phyloP scores from a whole-genome alignment of 495 filamentous ascomycete species.

The Umbilicaria muhlenbergii region DNA sequence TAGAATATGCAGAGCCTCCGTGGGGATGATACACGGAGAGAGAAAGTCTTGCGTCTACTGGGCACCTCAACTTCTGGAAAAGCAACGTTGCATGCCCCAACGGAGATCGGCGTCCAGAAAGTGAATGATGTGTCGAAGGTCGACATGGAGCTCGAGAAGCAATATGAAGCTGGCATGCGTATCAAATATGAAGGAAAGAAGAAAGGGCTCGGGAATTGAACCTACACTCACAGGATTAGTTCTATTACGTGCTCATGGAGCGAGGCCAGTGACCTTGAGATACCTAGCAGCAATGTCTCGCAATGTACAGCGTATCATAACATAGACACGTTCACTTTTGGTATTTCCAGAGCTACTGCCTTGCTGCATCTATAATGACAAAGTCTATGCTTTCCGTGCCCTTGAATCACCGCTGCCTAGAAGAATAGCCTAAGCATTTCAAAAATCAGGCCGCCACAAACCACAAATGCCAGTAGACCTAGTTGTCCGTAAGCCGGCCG shows the following conservation, averaged over 20 bases:
- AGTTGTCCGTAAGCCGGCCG: background rate
- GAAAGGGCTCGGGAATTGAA: constrained; percentile 37
- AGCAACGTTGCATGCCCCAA: constrained; percentile 10
- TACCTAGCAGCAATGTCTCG: too few relatives aligned
- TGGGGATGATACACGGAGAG: constrained; percentile 32
- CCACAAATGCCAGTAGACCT: constrained; percentile 68
- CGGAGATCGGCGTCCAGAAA: constrained; percentile 7
- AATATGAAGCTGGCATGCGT: constrained; percentile 39
- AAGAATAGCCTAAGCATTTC: constrained; percentile 72
- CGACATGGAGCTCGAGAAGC: constrained; percentile 40
- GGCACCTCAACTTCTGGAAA: constrained; percentile 22
- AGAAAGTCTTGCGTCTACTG: constrained; percentile 41
- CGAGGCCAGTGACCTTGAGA: too few relatives aligned
- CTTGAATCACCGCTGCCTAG: background rate
- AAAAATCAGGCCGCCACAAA: constrained; percentile 73
- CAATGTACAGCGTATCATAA: too few relatives aligned
- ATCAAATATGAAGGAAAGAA: constrained; percentile 40
- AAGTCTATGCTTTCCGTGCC: background rate
- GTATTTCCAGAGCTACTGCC: background rate
- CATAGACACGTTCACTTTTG: background rate
- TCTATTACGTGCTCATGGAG: too few relatives aligned
- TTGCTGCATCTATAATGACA: background rate
- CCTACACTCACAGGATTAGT: background rate
- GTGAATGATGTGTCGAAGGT: constrained; percentile 21
- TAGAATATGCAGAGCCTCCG: constrained; percentile 37